These are phyloP conservation scores for Epichloe sp. DNA, from an alignment of 2,329 filamentous ascomycete genomes.

Conservation along the genomic window DNA sequence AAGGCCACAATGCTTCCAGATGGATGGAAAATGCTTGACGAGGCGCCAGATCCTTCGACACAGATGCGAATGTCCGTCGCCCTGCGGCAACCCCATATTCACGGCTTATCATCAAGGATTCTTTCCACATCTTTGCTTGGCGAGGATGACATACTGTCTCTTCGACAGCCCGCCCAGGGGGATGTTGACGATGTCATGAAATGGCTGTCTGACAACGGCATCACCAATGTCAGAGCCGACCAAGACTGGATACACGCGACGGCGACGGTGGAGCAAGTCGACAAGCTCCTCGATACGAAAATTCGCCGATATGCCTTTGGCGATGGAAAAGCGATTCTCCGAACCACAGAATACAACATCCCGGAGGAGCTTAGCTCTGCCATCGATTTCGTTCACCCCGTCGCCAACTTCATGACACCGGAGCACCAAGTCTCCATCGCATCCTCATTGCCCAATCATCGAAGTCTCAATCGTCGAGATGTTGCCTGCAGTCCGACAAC, in stretches of 20 bases:
- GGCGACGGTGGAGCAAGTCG: conserved; percentile 25
- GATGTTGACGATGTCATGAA: conserved; percentile 23
- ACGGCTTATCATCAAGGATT: conserved; percentile 14
- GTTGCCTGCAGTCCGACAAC: conserved; percentile 10
- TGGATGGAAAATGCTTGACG: conserved; percentile 17
- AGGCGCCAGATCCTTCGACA: conserved; percentile 12
- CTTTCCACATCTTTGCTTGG: conserved; percentile 19
- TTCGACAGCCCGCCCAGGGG: conserved; percentile 21
- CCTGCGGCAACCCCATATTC: conserved; percentile 18
- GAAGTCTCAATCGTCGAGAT: neutral
- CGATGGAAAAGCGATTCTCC: conserved; percentile 23
- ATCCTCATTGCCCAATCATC: neutral
- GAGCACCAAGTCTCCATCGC: conserved; percentile 15
- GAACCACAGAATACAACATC: conserved; percentile 31
- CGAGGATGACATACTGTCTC: conserved; percentile 20
- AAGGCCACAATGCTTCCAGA: conserved; percentile 14
- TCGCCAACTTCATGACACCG: conserved; percentile 36
- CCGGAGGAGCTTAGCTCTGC: conserved; percentile 24
- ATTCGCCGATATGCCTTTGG: conserved; percentile 29
- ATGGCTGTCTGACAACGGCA: conserved; percentile 29
- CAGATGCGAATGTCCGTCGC: conserved; percentile 19
- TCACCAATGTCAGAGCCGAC: conserved; percentile 19
- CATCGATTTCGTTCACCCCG: conserved; percentile 34
- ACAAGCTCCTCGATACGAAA: conserved; percentile 27
- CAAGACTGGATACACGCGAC: conserved; percentile 30